Percentiles rank a stretch among this genome's conserved stretches.
Conservation (phyloP, 495 filamentous ascomycete species). For the Geoglossum glabrum region DNA sequence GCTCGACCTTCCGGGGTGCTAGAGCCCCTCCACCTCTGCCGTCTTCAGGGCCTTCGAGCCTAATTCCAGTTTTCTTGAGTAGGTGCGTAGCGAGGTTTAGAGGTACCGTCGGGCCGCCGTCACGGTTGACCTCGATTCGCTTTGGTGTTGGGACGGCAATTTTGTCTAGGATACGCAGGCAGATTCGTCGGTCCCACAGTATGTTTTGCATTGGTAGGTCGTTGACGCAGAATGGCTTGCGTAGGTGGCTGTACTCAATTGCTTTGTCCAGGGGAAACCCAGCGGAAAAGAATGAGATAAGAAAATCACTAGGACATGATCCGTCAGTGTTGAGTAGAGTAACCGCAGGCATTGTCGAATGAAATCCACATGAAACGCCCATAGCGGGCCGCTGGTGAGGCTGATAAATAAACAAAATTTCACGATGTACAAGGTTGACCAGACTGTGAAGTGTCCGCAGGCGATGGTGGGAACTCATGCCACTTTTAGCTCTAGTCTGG, state of each 20-base stretch:
- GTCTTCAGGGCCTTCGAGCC: constrained; percentile 52
- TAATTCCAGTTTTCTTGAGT: constrained; percentile 57
- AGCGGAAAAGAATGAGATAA: constrained; percentile 95
- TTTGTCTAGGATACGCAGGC: constrained; percentile 66
- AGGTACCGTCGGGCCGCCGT: constrained; percentile 73
- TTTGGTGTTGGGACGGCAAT: constrained; percentile 77
- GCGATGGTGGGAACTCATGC: not conserved
- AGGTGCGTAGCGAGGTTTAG: constrained; percentile 59
- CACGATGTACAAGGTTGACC: not conserved
- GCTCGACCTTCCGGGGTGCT: constrained; percentile 43
- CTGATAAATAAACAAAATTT: not conserved
- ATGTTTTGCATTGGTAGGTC: constrained; percentile 97
- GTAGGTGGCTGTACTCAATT: constrained; percentile 74
- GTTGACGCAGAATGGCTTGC: constrained; percentile 93
- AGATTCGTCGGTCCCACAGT: constrained; percentile 85
- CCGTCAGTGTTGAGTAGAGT: not conserved
- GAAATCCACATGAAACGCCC: not conserved
- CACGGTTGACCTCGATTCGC: constrained; percentile 80
- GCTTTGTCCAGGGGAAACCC: constrained; percentile 95
- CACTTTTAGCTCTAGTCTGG: not conserved
- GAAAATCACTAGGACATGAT: constrained; percentile 48
- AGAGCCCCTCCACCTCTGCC: constrained; percentile 43
- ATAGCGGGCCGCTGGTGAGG: not conserved
- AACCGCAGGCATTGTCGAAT: not conserved
- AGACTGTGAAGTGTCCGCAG: too few species aligned